Evolutionary conservation across 2,329 filamentous ascomycete genomes (phyloP), one percentile per base, ranked within the genome.

Genomic region (Fusarium heterosporum): DNA sequence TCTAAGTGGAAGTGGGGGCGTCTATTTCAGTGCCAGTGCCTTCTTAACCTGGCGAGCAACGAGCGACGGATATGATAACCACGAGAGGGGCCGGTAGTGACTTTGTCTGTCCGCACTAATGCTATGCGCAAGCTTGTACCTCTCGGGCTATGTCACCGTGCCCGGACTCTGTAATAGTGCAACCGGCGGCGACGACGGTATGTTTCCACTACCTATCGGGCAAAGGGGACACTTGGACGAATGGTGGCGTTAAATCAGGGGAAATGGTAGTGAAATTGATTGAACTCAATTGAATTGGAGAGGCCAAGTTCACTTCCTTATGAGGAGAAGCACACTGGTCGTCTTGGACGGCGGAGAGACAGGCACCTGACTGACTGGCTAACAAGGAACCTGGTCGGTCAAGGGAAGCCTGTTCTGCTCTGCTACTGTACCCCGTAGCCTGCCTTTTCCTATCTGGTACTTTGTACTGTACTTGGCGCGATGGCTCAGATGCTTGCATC

Each of bases 401-500:
- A 34, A 55, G 50, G 45, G 25, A 41, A 16, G 45, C 40, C 50
- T 55, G 47, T 29, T 39, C 19, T 43, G 51, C 25, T 39, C 51
- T 42, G 43, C 34, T 36, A 36, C 34, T 36, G 34, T 55, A 66
- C 65, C 61, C 55, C 51, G 55, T 61, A 48, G 34, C 10, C 34
- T 36, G 32, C 32, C 29, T 49, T 66, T 66, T 42, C 65, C 48
- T 62, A 61, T 49, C 57, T 32, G 39, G 65, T 57, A 48, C 46
- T 62, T 36, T 42, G 65, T 54, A 48, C 50, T 32, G 54, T 40
- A 42, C 46, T 45, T 34, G 54, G 26, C 19, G 29, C 48, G 40
- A 36, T 36, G 34, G 16, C 9, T 16, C 46, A 55, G 64, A 53
- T 64, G 62, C 61, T 71, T 59, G 69, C 69, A 72, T 71, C 57